phyloP scores from a whole-genome alignment of 176 grass and related monocot genomes.

The Lolium perenne region DNA sequence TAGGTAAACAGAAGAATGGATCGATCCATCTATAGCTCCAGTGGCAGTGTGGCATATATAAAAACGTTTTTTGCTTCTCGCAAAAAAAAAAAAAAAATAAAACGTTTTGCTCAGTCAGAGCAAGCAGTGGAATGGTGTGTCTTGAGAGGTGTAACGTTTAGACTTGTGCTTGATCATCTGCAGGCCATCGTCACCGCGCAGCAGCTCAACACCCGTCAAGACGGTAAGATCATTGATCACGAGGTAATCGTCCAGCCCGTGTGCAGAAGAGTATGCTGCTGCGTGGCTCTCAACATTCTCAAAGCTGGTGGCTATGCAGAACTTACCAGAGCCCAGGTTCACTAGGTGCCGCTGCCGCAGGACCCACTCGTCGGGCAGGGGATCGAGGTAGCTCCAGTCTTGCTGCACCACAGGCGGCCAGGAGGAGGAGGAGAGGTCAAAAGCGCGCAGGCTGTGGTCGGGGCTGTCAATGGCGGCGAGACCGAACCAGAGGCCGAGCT shows the following conservation, averaged over 20 bases:
- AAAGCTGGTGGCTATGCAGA: constrained; percentile 12
- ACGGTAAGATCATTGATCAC: neutral
- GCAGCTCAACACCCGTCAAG: neutral
- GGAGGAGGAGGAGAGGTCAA: neutral
- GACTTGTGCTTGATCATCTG: constrained; percentile 5
- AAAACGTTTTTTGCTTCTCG: too few species aligned
- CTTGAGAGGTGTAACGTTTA: neutral
- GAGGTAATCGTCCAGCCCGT: neutral
- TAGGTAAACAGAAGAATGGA: too few species aligned
- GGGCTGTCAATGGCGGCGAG: neutral
- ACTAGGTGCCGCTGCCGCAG: neutral
- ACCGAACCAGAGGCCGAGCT: neutral
- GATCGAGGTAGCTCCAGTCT: neutral
- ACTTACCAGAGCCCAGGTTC: neutral
- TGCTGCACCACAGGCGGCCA: neutral
- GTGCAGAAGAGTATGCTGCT: neutral
- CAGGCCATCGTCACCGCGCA: neutral
- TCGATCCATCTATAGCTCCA: neutral
- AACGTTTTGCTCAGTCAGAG: neutral
- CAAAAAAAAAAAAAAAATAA: too few species aligned
- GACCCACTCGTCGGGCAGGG: neutral
- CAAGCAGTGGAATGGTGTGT: neutral
- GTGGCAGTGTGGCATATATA: neutral
- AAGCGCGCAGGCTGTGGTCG: neutral
- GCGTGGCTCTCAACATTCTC: neutral